These are phyloP conservation scores for Sphaerulina vaccinii DNA, from an alignment of 2,329 filamentous ascomycete genomes.

Conservation along the genomic window DNA sequence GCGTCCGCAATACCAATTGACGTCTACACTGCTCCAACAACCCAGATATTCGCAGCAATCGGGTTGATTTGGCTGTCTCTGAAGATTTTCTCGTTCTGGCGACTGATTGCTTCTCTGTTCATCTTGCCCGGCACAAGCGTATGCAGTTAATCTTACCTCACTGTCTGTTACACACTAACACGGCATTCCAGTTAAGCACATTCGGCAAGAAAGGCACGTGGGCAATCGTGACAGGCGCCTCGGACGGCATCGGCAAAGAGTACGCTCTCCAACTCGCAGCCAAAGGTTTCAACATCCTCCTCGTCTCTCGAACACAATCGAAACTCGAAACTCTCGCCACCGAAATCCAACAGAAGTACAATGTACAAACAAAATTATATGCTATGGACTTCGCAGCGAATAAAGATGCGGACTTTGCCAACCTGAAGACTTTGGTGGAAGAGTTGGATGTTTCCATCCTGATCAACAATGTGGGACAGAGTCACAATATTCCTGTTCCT, in stretches of 20 bases:
- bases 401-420: conserved; percentile 74
- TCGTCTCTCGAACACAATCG: conserved; percentile 91
- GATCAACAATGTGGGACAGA: conserved; percentile 95
- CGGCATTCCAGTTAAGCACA: conserved; percentile 66
- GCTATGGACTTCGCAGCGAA: conserved; percentile 91
- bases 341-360: conserved; percentile 71
- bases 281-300: conserved; percentile 91
- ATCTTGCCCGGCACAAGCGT: conserved; percentile 50
- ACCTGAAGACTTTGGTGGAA: conserved; percentile 65
- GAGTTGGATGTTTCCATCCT: conserved; percentile 74
- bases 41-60: conserved; percentile 38
- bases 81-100: conserved; percentile 48
- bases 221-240: conserved; percentile 92
- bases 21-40: conserved; percentile 33
- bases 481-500: conserved; percentile 86
- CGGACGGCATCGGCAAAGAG: conserved; percentile 95
- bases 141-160: conserved; percentile 21
- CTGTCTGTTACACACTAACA: conserved; percentile 3
- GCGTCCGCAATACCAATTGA: conserved; percentile 27
- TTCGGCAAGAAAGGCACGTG: conserved; percentile 91
- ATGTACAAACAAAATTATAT: conserved; percentile 71
- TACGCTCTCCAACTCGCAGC: conserved; percentile 85
- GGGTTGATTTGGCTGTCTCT: conserved; percentile 40
- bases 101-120: conserved; percentile 50
- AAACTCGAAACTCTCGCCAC: conserved; percentile 77